A percentile compares a stretch with the other conserved stretches of the same genome.
These are phyloP conservation scores for Mycena rosella DNA, from an alignment of 768 basidiomycete genomes.

Conservation along the genomic window DNA sequence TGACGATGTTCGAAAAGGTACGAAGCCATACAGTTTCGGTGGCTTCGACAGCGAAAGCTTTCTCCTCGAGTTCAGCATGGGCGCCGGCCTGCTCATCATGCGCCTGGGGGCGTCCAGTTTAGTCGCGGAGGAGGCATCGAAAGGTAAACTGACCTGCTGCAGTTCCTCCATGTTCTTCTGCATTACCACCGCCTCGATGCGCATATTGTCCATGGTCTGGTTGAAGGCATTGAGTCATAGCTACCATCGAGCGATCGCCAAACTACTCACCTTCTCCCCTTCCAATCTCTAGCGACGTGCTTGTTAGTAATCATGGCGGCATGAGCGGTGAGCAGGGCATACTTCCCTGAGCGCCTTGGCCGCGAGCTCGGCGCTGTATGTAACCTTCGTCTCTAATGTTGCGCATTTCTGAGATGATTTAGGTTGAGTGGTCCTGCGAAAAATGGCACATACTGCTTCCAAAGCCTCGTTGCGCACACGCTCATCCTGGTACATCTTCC, in stretches of 20 bases:
- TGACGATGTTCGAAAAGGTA: not conserved
- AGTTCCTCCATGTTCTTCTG: not conserved
- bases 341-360: constrained; percentile 20
- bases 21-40: not conserved
- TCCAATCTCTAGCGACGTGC: not conserved
- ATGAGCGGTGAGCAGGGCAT: not conserved
- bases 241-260: no score
- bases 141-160: not conserved
- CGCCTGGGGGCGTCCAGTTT: not conserved
- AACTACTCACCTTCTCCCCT: constrained; percentile 13
- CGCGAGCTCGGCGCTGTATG: constrained; percentile 1
- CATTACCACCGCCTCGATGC: not conserved
- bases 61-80: not conserved
- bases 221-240: not conserved
- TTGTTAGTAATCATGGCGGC: not conserved
- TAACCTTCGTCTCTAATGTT: not conserved
- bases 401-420: constrained; percentile 9
- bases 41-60: not conserved
- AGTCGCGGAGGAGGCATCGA: not conserved
- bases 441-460: not conserved
- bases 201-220: not conserved
- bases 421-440: no score
- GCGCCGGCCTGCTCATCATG: not conserved
- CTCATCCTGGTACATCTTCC: not conserved
- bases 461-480: not conserved